Base-by-base conservation (phyloP, 2,329 filamentous ascomycete genomes). In the Xylaria sp. region DNA sequence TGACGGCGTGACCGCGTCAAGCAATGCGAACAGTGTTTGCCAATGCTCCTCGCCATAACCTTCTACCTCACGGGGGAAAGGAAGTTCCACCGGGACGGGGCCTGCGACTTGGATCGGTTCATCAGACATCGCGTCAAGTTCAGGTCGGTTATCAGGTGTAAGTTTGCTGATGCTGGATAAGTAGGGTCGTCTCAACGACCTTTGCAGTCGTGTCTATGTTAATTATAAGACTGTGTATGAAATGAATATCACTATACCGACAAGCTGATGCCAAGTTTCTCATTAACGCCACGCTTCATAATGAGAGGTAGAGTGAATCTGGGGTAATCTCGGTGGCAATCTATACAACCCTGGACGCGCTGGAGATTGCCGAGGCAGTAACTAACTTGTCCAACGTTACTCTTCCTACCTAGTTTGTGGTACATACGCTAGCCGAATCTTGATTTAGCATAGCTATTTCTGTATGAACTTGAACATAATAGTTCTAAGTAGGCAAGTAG, bases 1-100 rank as follows among this genome's bases (percentile, higher is more conserved):
- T 23, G 89, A 85, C 2, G 90, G 89, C 38, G 93, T 79, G 20
- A 88, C 78, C n/a, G 85, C 86, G 71, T 90, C 87, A 48, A 89
- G 77, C 6, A 90, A 78, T 2, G 87, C 81, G 71, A 85, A 81
- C 49, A 89, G 74, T 2, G 85, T 84, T 46, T 81, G 77, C 88
- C 88, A 90, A 79, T 88, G 85, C 20, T 79, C 77, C 58, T 82
- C 79, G 48, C 70, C 68, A 65, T 72, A 77, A 38, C 74, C 73
- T 10, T 66, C 69, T 20, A 73, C 73, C 9, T 72, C 40, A 7
- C 53, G 59, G 2, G 73, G 69, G 9, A 68, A 65, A 1, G 76
- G 74, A 48, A 75, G 70, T 36, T 68, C 65, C 7, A 73, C 69
- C 2, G 75, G 67, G 40, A 74, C 67, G 7, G 76, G 76, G n/a